A percentile compares a stretch with the other conserved stretches of the same genome.
Conservation (phyloP, 371 early-diverging fungal species). For the Rhizopus sp. region DNA sequence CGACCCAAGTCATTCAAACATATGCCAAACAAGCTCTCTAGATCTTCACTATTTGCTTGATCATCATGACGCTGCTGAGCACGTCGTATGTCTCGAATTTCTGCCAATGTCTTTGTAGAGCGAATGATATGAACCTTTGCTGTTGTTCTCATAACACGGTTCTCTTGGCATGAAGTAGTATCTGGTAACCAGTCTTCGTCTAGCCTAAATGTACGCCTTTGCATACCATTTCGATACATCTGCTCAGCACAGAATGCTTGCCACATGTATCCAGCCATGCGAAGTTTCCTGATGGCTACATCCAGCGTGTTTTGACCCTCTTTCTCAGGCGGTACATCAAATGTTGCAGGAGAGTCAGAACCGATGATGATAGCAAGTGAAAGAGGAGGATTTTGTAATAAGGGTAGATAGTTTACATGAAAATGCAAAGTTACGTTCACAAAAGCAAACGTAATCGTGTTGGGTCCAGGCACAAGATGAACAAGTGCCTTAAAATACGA, state of each 20-base stretch:
- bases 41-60: slow-evolving; percentile 23
- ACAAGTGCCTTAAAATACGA: slow-evolving; percentile 68
- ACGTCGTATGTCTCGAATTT: slow-evolving; percentile 57
- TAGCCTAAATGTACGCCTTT: slow-evolving; percentile 67
- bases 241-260: slow-evolving; percentile 75
- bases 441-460: slow-evolving; percentile 50
- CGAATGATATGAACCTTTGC: slow-evolving; percentile 61
- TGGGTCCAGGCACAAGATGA: slow-evolving; percentile 59
- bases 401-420: slow-evolving; percentile 54
- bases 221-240: slow-evolving; percentile 57
- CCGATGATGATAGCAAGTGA: slow-evolving; percentile 60
- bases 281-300: slow-evolving; percentile 54
- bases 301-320: slow-evolving; percentile 48
- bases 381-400: slow-evolving; percentile 60
- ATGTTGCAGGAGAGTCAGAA: slow-evolving; percentile 55
- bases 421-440: slow-evolving; percentile 18
- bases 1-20: slow-evolving; percentile 49
- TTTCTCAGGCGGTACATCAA: slow-evolving; percentile 64
- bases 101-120: slow-evolving; percentile 49
- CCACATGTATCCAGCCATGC: slow-evolving; percentile 72
- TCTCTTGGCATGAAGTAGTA: slow-evolving; percentile 47
- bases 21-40: slow-evolving; percentile 40
- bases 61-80: slow-evolving; percentile 59
- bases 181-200: slow-evolving; percentile 60
- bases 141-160: slow-evolving; percentile 38